Evolutionary conservation across 768 basidiomycete species (phyloP).

Genomic region (Cystobasidium ongulense): DNA sequence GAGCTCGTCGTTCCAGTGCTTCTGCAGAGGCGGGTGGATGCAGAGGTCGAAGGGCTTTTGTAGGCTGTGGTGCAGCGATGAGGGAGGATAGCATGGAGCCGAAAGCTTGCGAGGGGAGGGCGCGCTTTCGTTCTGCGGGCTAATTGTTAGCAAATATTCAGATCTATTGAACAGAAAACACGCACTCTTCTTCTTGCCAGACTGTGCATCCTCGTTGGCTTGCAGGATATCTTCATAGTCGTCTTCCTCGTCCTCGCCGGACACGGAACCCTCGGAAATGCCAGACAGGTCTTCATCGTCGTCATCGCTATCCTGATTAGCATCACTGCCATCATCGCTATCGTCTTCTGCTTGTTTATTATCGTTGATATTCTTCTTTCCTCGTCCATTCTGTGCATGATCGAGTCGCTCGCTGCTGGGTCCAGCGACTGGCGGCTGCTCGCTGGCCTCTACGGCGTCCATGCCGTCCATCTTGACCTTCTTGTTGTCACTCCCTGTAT

Average conservation of each 20-base stretch:
- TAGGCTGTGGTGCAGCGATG: constrained; percentile 26
- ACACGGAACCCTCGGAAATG: not conserved
- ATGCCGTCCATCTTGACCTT: not conserved
- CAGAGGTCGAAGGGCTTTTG: constrained; percentile 19
- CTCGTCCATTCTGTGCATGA: too few relatives aligned
- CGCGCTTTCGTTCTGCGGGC: constrained; percentile 32
- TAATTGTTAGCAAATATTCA: not conserved
- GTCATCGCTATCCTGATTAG: too few relatives aligned
- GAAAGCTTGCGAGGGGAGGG: constrained; percentile 27
- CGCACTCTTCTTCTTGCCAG: constrained; percentile 19
- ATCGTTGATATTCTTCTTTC: not conserved
- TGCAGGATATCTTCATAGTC: constrained; percentile 27
- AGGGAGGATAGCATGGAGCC: constrained; percentile 30
- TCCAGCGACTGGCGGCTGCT: not conserved
- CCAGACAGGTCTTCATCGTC: constrained; percentile 17
- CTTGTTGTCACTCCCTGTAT: not conserved
- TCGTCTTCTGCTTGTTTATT: not conserved
- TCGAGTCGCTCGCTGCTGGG: constrained; percentile 6
- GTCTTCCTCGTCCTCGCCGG: not conserved
- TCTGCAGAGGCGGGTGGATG: constrained; percentile 28
- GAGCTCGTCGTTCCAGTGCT: constrained; percentile 43
- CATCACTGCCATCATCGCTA: constrained; percentile 4
- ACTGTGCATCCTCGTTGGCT: constrained; percentile 26
- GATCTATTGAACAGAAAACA: not conserved
- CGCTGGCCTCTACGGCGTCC: not conserved